Percentiles rank a stretch among this genome's conserved stretches.
These are phyloP conservation scores for Fusarium sp. DNA, from an alignment of 2,329 filamentous ascomycete species.

Conservation along the genomic window DNA sequence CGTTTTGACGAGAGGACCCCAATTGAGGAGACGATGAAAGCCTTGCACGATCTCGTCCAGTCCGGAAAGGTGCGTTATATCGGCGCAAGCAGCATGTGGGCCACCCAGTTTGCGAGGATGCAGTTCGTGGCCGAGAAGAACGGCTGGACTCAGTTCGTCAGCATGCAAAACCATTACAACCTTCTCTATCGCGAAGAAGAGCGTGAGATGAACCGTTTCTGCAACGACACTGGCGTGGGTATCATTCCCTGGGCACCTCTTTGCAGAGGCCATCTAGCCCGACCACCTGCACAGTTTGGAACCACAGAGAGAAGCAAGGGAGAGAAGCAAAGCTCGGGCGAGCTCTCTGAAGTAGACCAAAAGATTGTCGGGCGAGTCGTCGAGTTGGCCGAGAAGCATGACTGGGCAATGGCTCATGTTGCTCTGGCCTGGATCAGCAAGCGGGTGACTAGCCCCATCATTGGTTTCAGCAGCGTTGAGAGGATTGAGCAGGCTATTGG, in stretches of 20 bases:
- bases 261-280: constrained; percentile 31
- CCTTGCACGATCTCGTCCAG: constrained; percentile 66
- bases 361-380: constrained; percentile 24
- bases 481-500: constrained; percentile 33
- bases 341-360: constrained; percentile 17
- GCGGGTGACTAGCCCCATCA: constrained; percentile 23
- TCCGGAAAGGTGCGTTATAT: constrained; percentile 69
- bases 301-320: constrained; percentile 26
- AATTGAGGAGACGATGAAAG: constrained; percentile 68
- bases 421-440: constrained; percentile 32
- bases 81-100: constrained; percentile 60
- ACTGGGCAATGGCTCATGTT: constrained; percentile 34
- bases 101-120: constrained; percentile 60
- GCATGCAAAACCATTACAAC: constrained; percentile 69
- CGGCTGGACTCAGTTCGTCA: constrained; percentile 68
- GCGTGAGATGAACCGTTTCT: constrained; percentile 57
- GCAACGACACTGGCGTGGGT: constrained; percentile 48
- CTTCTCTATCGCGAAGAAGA: constrained; percentile 70
- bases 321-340: constrained; percentile 20
- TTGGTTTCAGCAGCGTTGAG: constrained; percentile 32
- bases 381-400: constrained; percentile 12
- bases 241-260: constrained; percentile 37
- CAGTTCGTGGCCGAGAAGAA: constrained; percentile 65
- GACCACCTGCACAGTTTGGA: constrained; percentile 14
- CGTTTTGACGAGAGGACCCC: constrained; percentile 59